Evolutionary conservation across 164 flowering plant species (phyloP).

Genomic region (Malania oleifera): DNA sequence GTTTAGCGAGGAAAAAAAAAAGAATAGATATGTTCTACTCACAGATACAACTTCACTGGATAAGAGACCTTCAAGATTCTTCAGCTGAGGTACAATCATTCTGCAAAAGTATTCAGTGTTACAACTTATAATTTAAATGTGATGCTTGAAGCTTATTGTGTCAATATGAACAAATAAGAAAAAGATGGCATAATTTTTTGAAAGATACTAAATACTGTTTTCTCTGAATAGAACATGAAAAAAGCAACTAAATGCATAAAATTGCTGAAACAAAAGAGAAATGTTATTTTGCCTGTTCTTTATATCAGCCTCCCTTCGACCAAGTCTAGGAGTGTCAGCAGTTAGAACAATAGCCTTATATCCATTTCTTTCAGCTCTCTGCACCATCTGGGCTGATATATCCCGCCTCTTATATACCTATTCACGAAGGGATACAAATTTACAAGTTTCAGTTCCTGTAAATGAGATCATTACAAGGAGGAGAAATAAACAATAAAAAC

Average conservation of each 20-base stretch:
- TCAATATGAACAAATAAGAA: not conserved
- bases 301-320: slow-evolving; percentile 78
- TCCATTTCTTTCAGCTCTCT: slow-evolving; percentile 81
- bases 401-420: slow-evolving; percentile 70
- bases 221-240: too few relatives aligned
- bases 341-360: slow-evolving; percentile 80
- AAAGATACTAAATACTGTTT: too few relatives aligned
- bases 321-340: slow-evolving; percentile 67
- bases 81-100: slow-evolving; percentile 53
- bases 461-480: not conserved
- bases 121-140: slow-evolving; percentile 2
- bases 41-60: slow-evolving; percentile 45
- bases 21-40: slow-evolving; percentile 22
- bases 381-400: slow-evolving; percentile 52
- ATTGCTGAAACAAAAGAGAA: not conserved
- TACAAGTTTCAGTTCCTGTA: not conserved
- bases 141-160: not conserved
- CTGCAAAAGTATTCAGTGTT: slow-evolving; percentile 35
- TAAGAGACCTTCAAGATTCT: slow-evolving; percentile 73
- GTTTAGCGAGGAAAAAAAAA: too few relatives aligned
- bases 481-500: not conserved
- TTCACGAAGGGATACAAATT: slow-evolving; percentile 2
- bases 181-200: too few relatives aligned
- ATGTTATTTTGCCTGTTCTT: slow-evolving; percentile 48
- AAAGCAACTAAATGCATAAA: too few relatives aligned